These are phyloP conservation scores for Tieghemostelium lacteum DNA, from an alignment of 78 protist genomes.

Conservation along the genomic window DNA sequence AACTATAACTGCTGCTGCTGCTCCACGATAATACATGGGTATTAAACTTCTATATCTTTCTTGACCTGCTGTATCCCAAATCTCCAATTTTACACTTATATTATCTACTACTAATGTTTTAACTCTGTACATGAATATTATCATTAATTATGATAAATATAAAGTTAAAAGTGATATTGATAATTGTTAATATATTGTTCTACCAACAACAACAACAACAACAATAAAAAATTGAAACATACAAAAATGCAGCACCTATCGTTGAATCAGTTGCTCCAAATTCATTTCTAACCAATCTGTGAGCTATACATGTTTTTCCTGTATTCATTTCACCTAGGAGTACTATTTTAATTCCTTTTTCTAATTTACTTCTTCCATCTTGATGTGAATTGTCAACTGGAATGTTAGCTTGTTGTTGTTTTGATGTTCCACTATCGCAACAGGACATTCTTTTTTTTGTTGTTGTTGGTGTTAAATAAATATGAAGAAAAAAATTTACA, in stretches of 20 bases:
- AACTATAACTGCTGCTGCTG: constrained; percentile 69
- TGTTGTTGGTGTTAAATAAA: neutral
- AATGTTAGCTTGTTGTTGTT: too few relatives aligned
- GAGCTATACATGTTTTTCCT: constrained; percentile 62
- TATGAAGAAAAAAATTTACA: neutral
- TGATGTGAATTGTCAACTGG: neutral
- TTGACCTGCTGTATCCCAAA: constrained; percentile 80
- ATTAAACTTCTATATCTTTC: constrained; percentile 63
- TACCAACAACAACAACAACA: too few relatives aligned
- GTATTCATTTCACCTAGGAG: constrained; percentile 62
- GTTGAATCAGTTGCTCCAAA: constrained; percentile 75
- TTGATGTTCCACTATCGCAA: too few relatives aligned
- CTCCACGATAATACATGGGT: constrained; percentile 75
- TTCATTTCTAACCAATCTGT: constrained; percentile 75
- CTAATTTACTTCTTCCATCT: constrained; percentile 39
- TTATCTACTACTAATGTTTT: constrained; percentile 27
- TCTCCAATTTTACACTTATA: constrained; percentile 54
- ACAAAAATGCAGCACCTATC: constrained; percentile 78
- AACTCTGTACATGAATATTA: too few relatives aligned
- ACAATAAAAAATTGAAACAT: too few relatives aligned
- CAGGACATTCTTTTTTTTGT: neutral
- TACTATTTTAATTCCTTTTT: constrained; percentile 63
- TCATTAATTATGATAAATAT: too few relatives aligned
- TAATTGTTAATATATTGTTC: too few relatives aligned
- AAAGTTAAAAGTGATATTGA: too few relatives aligned